Evolutionary conservation across 768 basidiomycete species (phyloP).

Genomic region (Lactarius psammicola): DNA sequence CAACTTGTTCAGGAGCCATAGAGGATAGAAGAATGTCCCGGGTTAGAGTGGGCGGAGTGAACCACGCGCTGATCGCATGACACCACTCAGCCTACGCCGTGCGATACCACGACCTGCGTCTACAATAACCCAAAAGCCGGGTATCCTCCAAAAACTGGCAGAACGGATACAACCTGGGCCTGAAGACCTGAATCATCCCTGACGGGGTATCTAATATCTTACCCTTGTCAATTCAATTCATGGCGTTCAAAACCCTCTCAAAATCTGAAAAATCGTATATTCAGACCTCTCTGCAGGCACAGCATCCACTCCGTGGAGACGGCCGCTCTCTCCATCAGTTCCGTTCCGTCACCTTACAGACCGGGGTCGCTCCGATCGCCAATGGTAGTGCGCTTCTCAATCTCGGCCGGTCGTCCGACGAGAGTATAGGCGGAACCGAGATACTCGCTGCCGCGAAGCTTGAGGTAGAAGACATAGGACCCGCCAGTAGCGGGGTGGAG

Average conservation of each 20-base stretch:
- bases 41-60: no score
- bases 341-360: constrained; percentile 68
- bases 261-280: constrained; percentile 82
- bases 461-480: constrained; percentile 63
- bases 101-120: no score
- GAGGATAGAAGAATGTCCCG: no score
- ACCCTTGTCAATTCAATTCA: no score
- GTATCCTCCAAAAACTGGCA: no score
- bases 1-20: no score
- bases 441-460: constrained; percentile 76
- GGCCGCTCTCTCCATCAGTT: constrained; percentile 69
- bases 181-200: no score
- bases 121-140: no score
- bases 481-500: constrained; percentile 44
- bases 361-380: constrained; percentile 74
- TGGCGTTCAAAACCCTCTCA: constrained; percentile 45
- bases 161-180: no score
- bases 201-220: no score
- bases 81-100: no score
- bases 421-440: constrained; percentile 69
- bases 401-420: constrained; percentile 58
- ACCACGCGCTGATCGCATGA: no score
- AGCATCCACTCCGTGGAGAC: constrained; percentile 68
- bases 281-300: constrained; percentile 57
- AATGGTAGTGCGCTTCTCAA: constrained; percentile 80